Base-by-base conservation (phyloP, 2,329 filamentous ascomycete species). In the Monosporascus sp. region DNA sequence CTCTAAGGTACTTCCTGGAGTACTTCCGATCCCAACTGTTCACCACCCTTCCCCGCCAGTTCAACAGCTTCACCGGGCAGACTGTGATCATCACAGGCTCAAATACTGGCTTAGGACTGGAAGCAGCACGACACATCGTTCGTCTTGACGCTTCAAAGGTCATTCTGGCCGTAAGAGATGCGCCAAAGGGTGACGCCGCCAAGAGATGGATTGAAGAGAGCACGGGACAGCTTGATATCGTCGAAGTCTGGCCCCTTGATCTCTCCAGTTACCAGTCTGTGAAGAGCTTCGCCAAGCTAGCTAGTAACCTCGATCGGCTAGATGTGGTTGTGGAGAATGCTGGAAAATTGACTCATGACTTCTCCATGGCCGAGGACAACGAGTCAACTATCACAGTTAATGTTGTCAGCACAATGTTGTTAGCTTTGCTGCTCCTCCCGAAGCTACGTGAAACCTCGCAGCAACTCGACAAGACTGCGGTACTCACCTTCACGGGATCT, bases 351-450 rank as follows among this genome's bases (percentile, higher is more conserved):
- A 75, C 73, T 0, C 17, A 14, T 1, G 60, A 68, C 0, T 80
- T 72, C 53, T 38, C 58, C 0, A 43, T 61, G 0, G 69, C 64
- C 0, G 77, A 79, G 49, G 76, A 71, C 2, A 73, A 78, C 38
- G 82, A 85, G 60, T 69, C 60, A 24, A 77, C 71, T 1, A 63
- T 84, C 54, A 76, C 70, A 22, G 61, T 70, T 48, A 70, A 71
- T 52, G 64, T 69, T 20, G 55, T 70, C 45, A 51, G 52, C 44
- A 68, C 62, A 1, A 63, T 66, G 51, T 54, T 70, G 37, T 56
- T 71, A 11, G 59, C 55, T n/a, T 41, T 69, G 2, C 52, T 67
- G 11, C 53, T 71, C 37, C 56, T 70, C 1, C 68, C 68, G 3
- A 66, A 63, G 55, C 55, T 72, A 51, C 58, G 61, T 8, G 58